Base-by-base conservation (phyloP, 495 filamentous ascomycete species). In the Tuber brumale region DNA sequence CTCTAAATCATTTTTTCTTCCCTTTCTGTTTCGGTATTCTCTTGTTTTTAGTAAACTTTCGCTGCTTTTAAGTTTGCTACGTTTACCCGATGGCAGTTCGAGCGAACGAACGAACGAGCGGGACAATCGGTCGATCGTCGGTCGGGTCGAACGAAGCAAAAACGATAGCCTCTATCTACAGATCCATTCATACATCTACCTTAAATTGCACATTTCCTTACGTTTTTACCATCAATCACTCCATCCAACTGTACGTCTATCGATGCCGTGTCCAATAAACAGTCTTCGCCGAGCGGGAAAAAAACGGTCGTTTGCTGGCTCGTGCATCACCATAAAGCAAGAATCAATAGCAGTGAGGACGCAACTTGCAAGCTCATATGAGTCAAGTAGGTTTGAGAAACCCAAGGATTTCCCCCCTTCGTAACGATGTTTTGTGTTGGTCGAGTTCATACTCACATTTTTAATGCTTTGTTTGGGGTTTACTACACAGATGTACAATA, bases 81-180 rank as follows among this genome's bases (percentile, higher is more conserved):
- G 75, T 78, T 81, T 81, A 81, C 81, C 77, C 78, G 73, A 79
- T 81, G 77, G 76, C 79, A 81, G 80, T 81, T 81, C 80, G 76
- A 81, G 77, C 80, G 80, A 81, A 80, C 79, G 79, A 80, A 71
- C 80, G 79, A 76, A 75, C 79, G 76, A 69, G 73, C 44, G 57
- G 73, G 70, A 72, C 70, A 71, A 72, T 78, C 80, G 80, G 76
- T 81, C 76, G 73, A 76, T 78, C 77, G 72, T 79, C 73, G 76
- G 78, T 79, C 72, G 57, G 78, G 73, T 76, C 78, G 78, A 80
- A 80, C 71, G 80, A 75, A 74, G 12, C 57, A 66, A 35, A 66
- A 66, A 66, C 57, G 57, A 66, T 35, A 66, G 57, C 57, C 31
- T 31, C 57, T 66, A 66, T 66, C 57, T 18, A 66, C 57, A 66